Percentiles rank a stretch among this genome's conserved stretches.
These are phyloP conservation scores for Diplocarpon rosae DNA, from an alignment of 2,329 filamentous ascomycete species.

Conservation along the genomic window DNA sequence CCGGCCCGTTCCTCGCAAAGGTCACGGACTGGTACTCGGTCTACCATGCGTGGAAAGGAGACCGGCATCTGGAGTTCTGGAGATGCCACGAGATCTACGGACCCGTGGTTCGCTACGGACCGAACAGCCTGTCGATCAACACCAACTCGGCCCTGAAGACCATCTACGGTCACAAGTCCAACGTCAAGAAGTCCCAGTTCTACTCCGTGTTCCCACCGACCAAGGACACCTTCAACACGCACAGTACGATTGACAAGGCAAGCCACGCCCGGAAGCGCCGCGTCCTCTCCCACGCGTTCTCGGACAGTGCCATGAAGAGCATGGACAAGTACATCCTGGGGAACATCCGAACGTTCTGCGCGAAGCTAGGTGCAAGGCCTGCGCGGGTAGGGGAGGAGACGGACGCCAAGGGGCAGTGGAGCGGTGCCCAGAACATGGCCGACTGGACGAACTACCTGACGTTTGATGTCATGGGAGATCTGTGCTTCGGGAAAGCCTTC, in stretches of 20 bases:
- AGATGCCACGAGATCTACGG: constrained; percentile 31
- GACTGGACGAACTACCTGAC: constrained; percentile 32
- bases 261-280: constrained; percentile 58
- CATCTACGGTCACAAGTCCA: constrained; percentile 13
- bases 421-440: constrained; percentile 48
- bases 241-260: constrained; percentile 58
- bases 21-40: constrained; percentile 26
- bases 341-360: constrained; percentile 34
- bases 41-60: constrained; percentile 29
- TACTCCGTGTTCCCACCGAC: no score
- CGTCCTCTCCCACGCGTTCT: constrained; percentile 55
- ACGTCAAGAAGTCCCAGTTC: no score
- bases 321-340: constrained; percentile 26
- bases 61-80: constrained; percentile 29
- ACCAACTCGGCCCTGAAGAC: constrained; percentile 54
- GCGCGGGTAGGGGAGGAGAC: constrained; percentile 28
- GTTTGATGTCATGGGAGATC: constrained; percentile 40
- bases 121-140: constrained; percentile 70
- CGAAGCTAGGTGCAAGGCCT: constrained; percentile 9
- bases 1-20: constrained; percentile 28
- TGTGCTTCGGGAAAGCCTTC: constrained; percentile 40
- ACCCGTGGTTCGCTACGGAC: constrained; percentile 59
- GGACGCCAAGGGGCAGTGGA: constrained; percentile 37
- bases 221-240: constrained; percentile 62
- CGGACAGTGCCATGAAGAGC: constrained; percentile 22